Conservation (phyloP, 805 yeast species). For the Cyberlindnera suaveolens region DNA sequence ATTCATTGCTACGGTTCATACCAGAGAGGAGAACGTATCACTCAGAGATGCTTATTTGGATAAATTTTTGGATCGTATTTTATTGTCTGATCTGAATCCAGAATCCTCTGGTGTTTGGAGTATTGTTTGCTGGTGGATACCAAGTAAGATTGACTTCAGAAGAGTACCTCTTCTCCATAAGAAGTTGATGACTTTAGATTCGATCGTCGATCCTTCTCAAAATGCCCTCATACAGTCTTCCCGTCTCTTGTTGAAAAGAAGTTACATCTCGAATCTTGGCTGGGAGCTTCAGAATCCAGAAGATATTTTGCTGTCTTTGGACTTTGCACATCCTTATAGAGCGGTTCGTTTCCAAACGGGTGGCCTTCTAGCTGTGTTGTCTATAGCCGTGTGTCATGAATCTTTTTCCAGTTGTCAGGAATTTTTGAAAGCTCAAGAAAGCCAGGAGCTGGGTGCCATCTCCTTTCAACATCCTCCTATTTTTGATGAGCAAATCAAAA, state of each 20-base stretch:
- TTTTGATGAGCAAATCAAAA: constrained; percentile 32
- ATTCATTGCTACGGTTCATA: constrained; percentile 40
- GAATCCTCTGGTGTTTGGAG: constrained; percentile 73
- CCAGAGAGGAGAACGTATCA: constrained; percentile 28
- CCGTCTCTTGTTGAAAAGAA: constrained; percentile 47
- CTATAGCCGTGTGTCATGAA: constrained; percentile 37
- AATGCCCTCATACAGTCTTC: constrained; percentile 64
- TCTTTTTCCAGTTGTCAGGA: constrained; percentile 32
- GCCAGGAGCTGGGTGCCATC: constrained; percentile 30
- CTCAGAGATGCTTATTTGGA: constrained; percentile 42
- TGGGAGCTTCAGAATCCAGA: constrained; percentile 53
- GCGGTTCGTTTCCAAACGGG: constrained; percentile 68
- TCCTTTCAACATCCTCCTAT: constrained; percentile 26
- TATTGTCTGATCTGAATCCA: constrained; percentile 60
- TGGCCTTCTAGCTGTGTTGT: constrained; percentile 36
- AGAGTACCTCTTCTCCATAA: constrained; percentile 48
- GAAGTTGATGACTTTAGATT: constrained; percentile 35
- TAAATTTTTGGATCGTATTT: constrained; percentile 36
- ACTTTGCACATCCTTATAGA: constrained; percentile 58
- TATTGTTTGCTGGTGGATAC: constrained; percentile 68
- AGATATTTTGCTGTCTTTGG: constrained; percentile 34
- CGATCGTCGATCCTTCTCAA: constrained; percentile 42
- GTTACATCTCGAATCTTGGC: constrained; percentile 41
- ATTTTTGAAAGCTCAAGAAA: constrained; percentile 33
- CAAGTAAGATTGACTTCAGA: constrained; percentile 59